phyloP scores from a whole-genome alignment of 2,329 filamentous ascomycete genomes.

The Aspergillus texensis region DNA sequence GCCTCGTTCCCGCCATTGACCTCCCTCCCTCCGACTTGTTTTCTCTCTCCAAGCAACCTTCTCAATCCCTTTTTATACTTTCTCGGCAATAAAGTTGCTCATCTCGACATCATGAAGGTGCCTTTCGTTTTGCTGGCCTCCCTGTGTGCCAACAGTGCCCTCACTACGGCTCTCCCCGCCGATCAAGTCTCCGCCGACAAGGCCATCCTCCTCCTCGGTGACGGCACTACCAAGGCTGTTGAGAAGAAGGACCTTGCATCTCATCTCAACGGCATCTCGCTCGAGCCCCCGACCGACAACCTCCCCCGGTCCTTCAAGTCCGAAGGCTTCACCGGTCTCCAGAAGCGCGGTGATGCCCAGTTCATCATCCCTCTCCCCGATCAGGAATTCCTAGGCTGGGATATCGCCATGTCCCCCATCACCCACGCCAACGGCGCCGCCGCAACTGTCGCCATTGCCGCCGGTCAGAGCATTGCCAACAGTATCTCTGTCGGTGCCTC shows the following conservation, averaged over 20 bases:
- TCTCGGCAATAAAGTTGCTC: background rate
- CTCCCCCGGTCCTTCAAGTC: slow-evolving; percentile 4
- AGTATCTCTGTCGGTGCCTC: slow-evolving; percentile 14
- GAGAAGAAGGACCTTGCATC: slow-evolving; percentile 13
- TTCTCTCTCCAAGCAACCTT: background rate
- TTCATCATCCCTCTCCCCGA: slow-evolving; percentile 21
- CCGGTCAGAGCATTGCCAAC: slow-evolving; percentile 19
- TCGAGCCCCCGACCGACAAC: slow-evolving; percentile 4
- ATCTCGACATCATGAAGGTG: slow-evolving; percentile 5
- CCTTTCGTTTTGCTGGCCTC: slow-evolving; percentile 1
- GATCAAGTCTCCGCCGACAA: slow-evolving; percentile 10
- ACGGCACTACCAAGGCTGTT: slow-evolving; percentile 17
- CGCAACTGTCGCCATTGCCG: slow-evolving; percentile 17
- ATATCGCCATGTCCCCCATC: slow-evolving; percentile 22
- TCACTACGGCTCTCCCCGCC: slow-evolving; percentile 4
- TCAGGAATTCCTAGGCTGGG: slow-evolving; percentile 22
- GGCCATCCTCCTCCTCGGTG: slow-evolving; percentile 11
- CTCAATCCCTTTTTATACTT: too few species aligned
- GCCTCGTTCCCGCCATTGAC: background rate
- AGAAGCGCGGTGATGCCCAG: slow-evolving; percentile 12
- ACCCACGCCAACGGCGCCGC: slow-evolving; percentile 19
- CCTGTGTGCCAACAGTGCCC: slow-evolving; percentile 4
- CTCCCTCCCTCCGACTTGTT: background rate
- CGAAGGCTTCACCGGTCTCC: background rate
- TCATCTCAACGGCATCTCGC: slow-evolving; percentile 11